Percentiles rank a stretch among this genome's conserved stretches.
Conservation (phyloP, 2,329 filamentous ascomycete genomes). For the Penicillium sp. region DNA sequence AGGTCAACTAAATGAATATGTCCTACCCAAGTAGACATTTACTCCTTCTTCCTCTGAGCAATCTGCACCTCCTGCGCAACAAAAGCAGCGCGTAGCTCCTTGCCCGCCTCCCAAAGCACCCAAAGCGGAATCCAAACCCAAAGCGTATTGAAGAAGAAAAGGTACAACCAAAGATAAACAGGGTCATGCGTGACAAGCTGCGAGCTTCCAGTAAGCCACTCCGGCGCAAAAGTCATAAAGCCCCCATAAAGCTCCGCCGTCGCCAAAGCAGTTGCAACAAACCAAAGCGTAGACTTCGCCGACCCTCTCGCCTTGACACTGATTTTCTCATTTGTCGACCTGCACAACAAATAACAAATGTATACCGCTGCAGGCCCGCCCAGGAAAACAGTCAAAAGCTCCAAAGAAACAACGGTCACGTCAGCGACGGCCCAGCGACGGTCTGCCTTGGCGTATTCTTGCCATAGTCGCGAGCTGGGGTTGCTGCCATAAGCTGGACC, state of each 20-base stretch:
- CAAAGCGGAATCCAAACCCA: constrained; percentile 61
- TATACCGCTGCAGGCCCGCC: constrained; percentile 58
- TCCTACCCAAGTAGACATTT: neutral
- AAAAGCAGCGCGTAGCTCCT: constrained; percentile 43
- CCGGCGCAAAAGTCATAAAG: constrained; percentile 65
- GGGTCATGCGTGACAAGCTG: constrained; percentile 59
- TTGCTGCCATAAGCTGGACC: constrained; percentile 57
- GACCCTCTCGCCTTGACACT: constrained; percentile 21
- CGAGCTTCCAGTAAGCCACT: constrained; percentile 60
- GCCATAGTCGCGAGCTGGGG: constrained; percentile 58
- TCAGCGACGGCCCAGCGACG: constrained; percentile 60
- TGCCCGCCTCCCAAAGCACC: constrained; percentile 54
- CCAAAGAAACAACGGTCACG: constrained; percentile 57
- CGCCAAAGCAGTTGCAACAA: constrained; percentile 58
- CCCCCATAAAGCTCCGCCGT: constrained; percentile 64
- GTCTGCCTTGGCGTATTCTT: constrained; percentile 66
- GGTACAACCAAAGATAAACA: constrained; percentile 63
- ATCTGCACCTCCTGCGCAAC: constrained; percentile 26
- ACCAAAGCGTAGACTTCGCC: constrained; percentile 47
- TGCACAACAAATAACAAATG: constrained; percentile 54
- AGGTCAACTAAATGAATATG: neutral
- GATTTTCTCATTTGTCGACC: constrained; percentile 20
- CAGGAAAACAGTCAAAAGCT: constrained; percentile 60
- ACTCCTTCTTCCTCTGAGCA: constrained; percentile 21
- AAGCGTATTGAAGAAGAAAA: constrained; percentile 63